Base-by-base conservation (phyloP, 2,329 filamentous ascomycete species). In the Colletotrichum truncatum region DNA sequence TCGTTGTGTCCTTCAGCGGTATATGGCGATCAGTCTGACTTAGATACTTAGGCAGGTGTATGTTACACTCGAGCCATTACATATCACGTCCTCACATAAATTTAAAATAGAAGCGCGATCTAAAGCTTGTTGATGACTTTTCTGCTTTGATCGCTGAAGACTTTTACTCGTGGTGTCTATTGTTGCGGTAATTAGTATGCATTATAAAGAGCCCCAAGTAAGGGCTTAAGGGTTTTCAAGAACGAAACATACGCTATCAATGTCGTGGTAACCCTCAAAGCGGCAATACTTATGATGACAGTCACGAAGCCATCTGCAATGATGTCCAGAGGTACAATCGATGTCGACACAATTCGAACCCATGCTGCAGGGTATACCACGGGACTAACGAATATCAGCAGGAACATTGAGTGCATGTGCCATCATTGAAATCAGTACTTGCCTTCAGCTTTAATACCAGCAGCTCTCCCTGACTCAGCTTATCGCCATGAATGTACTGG, bases 301-400 rank as follows among this genome's bases (percentile, higher is more conserved):
- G 10, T 58, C 54, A 10, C 60, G 53, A 12, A 66, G 68, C 43
- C 45, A 65, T 16, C 56, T 55, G 43, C 69, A 71, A 56, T 68
- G 65, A 46, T 71, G 70, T 8, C 67, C 59, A 32, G 53, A 64
- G 12, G 58, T 45, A 55, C 70, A 71, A 39, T 70, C 53, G 16
- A 60, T 21, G 14, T 70, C 61, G 10, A 54, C 34, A 57, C 70
- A 71, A 12, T 45, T 41, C 4, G 36, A 41, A n/a, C 45, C 49
- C 6, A 56, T 32, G 11, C 45, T 36, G 59, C 70, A 71, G 25
- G 53, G 43, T n/a, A 68, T 54, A 23, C 60, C 52, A 6, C 38
- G 38, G 16, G 38, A 41, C 38, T 41, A 16, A 16, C 16, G 21
- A 9, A 16, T 14, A 2, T 41, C 21, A 41, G 38, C 38, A 41